Percentiles rank a stretch among this genome's conserved stretches.
These are phyloP conservation scores for Xylaria palmicola DNA, from an alignment of 495 filamentous ascomycete species.

Conservation along the genomic window DNA sequence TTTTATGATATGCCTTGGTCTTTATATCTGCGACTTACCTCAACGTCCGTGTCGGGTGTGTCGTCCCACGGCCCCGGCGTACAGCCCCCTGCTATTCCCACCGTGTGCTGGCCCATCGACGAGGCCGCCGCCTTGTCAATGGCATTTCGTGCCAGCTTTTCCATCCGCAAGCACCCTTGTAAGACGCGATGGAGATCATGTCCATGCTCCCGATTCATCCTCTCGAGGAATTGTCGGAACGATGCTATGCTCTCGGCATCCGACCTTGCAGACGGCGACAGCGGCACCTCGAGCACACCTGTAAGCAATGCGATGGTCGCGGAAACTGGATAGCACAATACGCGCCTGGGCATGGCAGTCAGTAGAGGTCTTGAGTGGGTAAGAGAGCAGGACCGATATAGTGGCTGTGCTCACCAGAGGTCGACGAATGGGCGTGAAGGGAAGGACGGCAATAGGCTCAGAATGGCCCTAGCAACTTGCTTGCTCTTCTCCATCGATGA, in stretches of 20 bases:
- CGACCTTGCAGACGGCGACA: neutral
- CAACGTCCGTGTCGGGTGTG: neutral
- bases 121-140: neutral
- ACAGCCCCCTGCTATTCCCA: neutral
- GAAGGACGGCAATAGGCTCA: neutral
- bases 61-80: neutral
- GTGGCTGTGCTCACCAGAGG: neutral
- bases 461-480: constrained; percentile 1
- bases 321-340: constrained; percentile 3
- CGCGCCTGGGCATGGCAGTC: neutral
- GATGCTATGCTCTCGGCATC: neutral
- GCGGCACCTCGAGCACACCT: neutral
- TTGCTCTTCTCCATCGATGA: neutral
- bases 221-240: constrained; percentile 1
- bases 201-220: neutral
- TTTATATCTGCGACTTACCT: neutral
- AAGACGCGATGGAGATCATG: neutral
- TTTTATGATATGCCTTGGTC: neutral
- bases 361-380: neutral
- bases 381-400: neutral
- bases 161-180: neutral
- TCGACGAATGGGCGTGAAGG: neutral
- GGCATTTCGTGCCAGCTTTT: neutral
- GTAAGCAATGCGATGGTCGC: neutral
- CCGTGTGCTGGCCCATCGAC: neutral